Evolutionary conservation across 1,284 basidiomycete genomes (phyloP).

Genomic region (Cutaneotrichosporon sp.): DNA sequence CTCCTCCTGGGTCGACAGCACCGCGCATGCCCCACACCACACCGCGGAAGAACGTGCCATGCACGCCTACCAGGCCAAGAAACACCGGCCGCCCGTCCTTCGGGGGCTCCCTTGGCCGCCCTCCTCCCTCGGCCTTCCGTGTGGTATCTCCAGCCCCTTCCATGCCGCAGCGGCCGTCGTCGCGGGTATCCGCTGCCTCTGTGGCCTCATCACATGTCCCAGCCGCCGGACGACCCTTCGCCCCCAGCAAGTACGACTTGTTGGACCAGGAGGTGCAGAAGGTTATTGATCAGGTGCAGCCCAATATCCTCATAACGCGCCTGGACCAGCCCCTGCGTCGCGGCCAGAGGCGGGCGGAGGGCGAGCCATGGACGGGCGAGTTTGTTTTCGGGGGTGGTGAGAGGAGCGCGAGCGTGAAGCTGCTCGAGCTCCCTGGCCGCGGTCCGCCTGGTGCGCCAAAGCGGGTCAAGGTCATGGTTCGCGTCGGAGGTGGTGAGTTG

Average conservation of each 20-base stretch:
- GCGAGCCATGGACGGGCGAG: conserved; percentile 50
- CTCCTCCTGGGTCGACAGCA: conserved; percentile 5
- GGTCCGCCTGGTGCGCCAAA: conserved; percentile 19
- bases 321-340: conserved; percentile 42
- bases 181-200: conserved; percentile 26
- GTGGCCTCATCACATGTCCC: not conserved
- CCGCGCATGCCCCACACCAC: conserved; percentile 6
- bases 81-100: conserved; percentile 6
- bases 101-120: conserved; percentile 17
- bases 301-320: conserved; percentile 36
- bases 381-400: conserved; percentile 47
- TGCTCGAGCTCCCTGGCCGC: conserved; percentile 33
- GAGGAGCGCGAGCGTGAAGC: conserved; percentile 34
- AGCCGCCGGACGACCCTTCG: conserved; percentile 33
- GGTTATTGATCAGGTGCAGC: conserved; percentile 32
- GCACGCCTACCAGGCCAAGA: conserved; percentile 1
- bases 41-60: conserved; percentile 11
- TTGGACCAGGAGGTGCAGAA: conserved; percentile 42
- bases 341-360: conserved; percentile 42
- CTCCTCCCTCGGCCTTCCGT: conserved; percentile 42
- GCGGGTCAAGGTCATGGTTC: conserved; percentile 40
- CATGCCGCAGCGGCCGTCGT: conserved; percentile 28
- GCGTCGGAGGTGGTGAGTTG: conserved; percentile 34
- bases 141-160: conserved; percentile 32
- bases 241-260: conserved; percentile 44